phyloP scores from a whole-genome alignment of 768 basidiomycete genomes.

The Lentinula edodes region DNA sequence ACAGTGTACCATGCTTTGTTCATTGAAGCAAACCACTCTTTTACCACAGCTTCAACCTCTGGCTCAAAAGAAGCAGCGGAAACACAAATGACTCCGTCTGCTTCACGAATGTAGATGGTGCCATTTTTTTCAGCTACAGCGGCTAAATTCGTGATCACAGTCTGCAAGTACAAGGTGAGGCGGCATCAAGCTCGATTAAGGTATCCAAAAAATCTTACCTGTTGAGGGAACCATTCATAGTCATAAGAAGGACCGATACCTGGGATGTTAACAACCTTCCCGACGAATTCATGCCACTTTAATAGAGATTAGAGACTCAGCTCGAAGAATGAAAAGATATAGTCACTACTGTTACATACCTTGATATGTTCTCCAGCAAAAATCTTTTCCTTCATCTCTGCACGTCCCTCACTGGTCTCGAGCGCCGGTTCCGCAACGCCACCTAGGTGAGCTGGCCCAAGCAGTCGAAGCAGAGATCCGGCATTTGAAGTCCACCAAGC shows the following conservation, averaged over 20 bases:
- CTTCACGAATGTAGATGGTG: not conserved
- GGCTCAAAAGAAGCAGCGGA: not conserved
- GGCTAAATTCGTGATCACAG: not conserved
- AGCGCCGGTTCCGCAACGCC: not conserved
- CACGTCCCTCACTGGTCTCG: not conserved
- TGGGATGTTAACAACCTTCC: not conserved
- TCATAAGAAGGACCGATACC: not conserved
- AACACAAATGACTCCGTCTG: not conserved
- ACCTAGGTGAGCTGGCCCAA: not conserved
- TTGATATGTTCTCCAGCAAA: not conserved
- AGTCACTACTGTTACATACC: too few relatives aligned
- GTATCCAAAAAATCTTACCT: too few relatives aligned
- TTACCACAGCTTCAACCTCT: not conserved
- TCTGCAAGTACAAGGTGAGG: too few relatives aligned
- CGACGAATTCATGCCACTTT: not conserved
- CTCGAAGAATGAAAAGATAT: too few relatives aligned
- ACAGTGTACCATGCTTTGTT: not conserved
- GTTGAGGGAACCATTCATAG: slow-evolving; percentile 1
- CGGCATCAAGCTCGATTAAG: too few relatives aligned
- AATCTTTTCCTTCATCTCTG: not conserved
- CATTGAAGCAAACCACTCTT: slow-evolving; percentile 2
- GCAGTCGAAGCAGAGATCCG: not conserved
- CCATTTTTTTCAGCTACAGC: not conserved
- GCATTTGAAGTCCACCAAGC: not conserved
- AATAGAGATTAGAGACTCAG: not conserved